A percentile compares a stretch with the other conserved stretches of the same genome.
These are phyloP conservation scores for Hyaloscypha hepaticicola DNA, from an alignment of 495 filamentous ascomycete genomes.

Conservation along the genomic window DNA sequence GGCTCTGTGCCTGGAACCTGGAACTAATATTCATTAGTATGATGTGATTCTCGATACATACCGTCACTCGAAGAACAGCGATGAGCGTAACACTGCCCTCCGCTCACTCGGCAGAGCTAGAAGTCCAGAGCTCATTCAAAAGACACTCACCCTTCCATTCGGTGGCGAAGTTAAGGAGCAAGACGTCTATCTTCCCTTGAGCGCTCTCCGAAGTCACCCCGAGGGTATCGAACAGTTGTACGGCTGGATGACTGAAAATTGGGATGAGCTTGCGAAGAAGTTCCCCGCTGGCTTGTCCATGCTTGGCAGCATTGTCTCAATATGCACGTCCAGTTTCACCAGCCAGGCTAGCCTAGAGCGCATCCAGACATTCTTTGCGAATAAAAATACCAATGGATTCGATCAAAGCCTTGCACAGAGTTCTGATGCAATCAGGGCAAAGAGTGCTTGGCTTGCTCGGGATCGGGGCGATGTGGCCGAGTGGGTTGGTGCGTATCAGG, in stretches of 20 bases:
- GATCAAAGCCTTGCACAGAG: conserved; percentile 61
- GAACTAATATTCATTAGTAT: conserved; percentile 49
- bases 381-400: conserved; percentile 76
- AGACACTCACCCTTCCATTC: conserved; percentile 72
- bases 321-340: conserved; percentile 81
- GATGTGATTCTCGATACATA: conserved; percentile 79
- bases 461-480: conserved; percentile 54
- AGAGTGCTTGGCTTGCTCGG: conserved; percentile 57
- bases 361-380: conserved; percentile 77
- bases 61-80: conserved; percentile 78
- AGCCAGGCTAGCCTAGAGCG: conserved; percentile 68
- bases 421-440: conserved; percentile 59
- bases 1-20: neutral
- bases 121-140: conserved; percentile 73
- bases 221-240: conserved; percentile 81
- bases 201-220: conserved; percentile 72
- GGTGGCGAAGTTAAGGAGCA: conserved; percentile 89
- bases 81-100: conserved; percentile 95
- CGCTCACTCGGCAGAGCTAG: conserved; percentile 80
- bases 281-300: conserved; percentile 79
- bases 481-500: conserved; percentile 49
- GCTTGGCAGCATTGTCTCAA: conserved; percentile 80
- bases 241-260: conserved; percentile 82
- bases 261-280: conserved; percentile 75
- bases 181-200: conserved; percentile 87